phyloP scores from a whole-genome alignment of 1,284 basidiomycete genomes.

The Ceratobasidium sp. region DNA sequence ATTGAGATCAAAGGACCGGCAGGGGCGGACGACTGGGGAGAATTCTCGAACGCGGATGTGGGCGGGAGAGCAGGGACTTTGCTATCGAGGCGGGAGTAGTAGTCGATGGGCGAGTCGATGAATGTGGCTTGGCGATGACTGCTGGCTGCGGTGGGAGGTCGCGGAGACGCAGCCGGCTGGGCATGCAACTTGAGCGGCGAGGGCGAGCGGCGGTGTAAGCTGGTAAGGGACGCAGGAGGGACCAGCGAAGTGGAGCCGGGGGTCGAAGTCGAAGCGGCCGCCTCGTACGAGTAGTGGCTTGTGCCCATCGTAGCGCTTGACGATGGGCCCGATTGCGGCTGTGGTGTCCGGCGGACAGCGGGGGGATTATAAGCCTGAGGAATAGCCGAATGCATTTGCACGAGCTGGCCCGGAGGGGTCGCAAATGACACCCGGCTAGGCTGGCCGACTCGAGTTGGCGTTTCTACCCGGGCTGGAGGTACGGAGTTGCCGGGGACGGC shows the following conservation, averaged over 20 bases:
- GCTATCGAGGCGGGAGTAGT: constrained; percentile 26
- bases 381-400: background rate
- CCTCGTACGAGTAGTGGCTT: background rate
- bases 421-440: background rate
- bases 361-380: background rate
- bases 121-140: constrained; percentile 1
- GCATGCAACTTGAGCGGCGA: background rate
- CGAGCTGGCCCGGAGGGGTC: background rate
- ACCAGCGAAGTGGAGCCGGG: background rate
- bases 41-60: background rate
- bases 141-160: background rate
- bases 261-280: background rate
- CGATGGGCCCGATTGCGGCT: background rate
- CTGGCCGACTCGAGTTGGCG: background rate
- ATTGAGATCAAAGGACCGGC: background rate
- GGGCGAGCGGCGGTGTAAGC: background rate
- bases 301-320: background rate
- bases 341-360: background rate
- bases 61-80: constrained; percentile 2
- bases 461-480: background rate
- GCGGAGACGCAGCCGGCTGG: background rate
- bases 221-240: background rate
- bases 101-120: constrained; percentile 33
- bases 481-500: background rate
- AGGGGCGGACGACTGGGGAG: background rate